Evolutionary conservation across 2,329 filamentous ascomycete species (phyloP), one percentile per base, ranked within the genome.

Genomic region (Aspergillus viridinutans): DNA sequence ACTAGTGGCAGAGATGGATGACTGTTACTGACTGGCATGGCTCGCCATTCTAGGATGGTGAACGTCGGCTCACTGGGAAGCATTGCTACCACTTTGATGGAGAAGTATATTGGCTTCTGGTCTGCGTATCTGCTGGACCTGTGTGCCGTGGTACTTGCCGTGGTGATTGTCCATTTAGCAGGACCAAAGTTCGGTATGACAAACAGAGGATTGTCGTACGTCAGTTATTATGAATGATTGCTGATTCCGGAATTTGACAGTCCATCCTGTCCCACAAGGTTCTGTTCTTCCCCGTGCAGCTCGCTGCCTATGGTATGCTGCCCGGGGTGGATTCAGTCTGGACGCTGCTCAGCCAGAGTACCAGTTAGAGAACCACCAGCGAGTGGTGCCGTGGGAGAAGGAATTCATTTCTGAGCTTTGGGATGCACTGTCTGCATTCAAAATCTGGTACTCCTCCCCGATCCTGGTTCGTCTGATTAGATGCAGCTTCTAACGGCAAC

Each of bases 21-120:
- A 4, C n/a, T 42, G 1, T 20, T 43, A 12, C 20, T 43, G n/a
- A 43, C 40, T 40, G 7, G 0, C 40, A 43, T 21, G 20, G n/a
- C 4, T 43, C n/a, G 0, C 12, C 8, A n/a, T 49, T 12, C 9
- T 40, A 55, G 54, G 54, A 38, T 56, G 42, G 49, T 45, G 1
- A 56, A 56, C 17, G 23, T 56, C 10, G 54, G 25, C 5, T 43
- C 40, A 40, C 50, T 56, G 6, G 35, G 29, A 17, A 23, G 35
- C 21, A 43, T 56, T n/a, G 49, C 50, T 4, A 48, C 54, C 17
- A 56, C 54, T 1, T 52, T 40, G 17, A 23, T 56, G 38, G 54
- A 56, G 43, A 56, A 52, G 32, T 43, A 56, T 10, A 21, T 32
- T 32, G 43, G 54, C 12, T 56, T 56, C 50, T 56, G 54, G 54